Conservation (phyloP, 768 basidiomycete genomes). For the Guyanaporus albipodus region DNA sequence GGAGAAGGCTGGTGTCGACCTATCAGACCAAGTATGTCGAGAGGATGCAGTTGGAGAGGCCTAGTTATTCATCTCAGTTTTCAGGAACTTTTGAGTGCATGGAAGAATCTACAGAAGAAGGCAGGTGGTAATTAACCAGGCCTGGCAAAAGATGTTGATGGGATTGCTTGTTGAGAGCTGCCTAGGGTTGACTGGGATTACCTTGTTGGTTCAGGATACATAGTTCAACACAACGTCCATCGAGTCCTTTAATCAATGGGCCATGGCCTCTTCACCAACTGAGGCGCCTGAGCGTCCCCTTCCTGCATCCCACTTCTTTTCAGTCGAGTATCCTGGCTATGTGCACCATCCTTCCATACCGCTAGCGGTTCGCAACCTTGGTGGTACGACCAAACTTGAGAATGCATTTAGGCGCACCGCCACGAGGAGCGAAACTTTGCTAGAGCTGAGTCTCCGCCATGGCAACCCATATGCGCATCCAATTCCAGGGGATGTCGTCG, state of each 20-base stretch:
- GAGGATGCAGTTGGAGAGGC: neutral
- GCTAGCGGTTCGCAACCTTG: constrained; percentile 59
- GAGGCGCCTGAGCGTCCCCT: constrained; percentile 42
- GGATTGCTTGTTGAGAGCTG: neutral
- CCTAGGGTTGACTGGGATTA: neutral
- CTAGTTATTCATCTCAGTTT: neutral
- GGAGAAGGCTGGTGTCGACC: constrained; percentile 57
- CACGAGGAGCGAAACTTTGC: constrained; percentile 54
- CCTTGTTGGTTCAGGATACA: too few species aligned
- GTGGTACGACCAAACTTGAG: constrained; percentile 68
- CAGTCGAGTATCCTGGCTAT: constrained; percentile 90
- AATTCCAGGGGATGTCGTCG: constrained; percentile 73
- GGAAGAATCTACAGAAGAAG: constrained; percentile 34
- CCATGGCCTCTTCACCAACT: constrained; percentile 19
- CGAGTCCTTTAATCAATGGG: neutral
- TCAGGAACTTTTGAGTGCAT: constrained; percentile 46
- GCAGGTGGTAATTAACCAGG: constrained; percentile 14
- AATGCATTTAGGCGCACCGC: constrained; percentile 69
- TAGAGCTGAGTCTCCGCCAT: constrained; percentile 76
- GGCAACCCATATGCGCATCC: constrained; percentile 80
- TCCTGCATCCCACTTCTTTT: constrained; percentile 61
- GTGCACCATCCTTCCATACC: constrained; percentile 60
- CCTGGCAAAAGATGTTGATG: neutral
- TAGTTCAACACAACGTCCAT: too few species aligned
- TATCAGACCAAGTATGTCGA: constrained; percentile 47